phyloP scores from a whole-genome alignment of 192 early-diverging fungal species.

The Linnemannia hyalina region DNA sequence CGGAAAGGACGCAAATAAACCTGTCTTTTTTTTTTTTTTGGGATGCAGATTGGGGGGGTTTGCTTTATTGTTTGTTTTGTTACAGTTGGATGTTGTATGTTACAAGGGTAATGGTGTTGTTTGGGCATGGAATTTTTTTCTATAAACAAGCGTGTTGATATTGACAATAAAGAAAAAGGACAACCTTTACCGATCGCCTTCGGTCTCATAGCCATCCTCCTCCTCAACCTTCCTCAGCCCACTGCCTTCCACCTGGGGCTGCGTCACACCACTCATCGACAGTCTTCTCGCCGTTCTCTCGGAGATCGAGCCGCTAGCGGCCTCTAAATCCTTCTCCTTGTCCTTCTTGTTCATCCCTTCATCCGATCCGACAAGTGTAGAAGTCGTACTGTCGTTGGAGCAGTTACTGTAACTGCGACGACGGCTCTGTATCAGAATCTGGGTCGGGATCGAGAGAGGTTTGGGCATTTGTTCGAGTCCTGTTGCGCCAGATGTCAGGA shows the following conservation, averaged over 20 bases:
- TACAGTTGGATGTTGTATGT: background rate
- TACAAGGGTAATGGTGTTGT: background rate
- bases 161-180: background rate
- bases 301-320: background rate
- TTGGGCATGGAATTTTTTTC: background rate
- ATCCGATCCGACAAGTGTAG: slow-evolving; percentile 31
- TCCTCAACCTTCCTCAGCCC: slow-evolving; percentile 21
- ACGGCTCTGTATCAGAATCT: slow-evolving; percentile 16
- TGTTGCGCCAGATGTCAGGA: background rate
- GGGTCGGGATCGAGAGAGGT: background rate
- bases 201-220: slow-evolving; percentile 3
- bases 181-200: background rate
- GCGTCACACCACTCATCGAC: background rate
- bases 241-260: background rate
- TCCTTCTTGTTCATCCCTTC: slow-evolving; percentile 8
- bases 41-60: background rate
- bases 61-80: background rate
- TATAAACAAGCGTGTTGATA: too few relatives aligned
- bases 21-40: background rate
- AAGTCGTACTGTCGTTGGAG: slow-evolving; percentile 19
- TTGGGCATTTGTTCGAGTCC: background rate
- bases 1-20: slow-evolving; percentile 46
- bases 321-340: background rate
- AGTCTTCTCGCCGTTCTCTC: background rate
- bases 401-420: slow-evolving; percentile 27